Percentiles rank a stretch among this genome's conserved stretches.
Conservation (phyloP, 805 yeast species). For the Candida peoriensis region DNA sequence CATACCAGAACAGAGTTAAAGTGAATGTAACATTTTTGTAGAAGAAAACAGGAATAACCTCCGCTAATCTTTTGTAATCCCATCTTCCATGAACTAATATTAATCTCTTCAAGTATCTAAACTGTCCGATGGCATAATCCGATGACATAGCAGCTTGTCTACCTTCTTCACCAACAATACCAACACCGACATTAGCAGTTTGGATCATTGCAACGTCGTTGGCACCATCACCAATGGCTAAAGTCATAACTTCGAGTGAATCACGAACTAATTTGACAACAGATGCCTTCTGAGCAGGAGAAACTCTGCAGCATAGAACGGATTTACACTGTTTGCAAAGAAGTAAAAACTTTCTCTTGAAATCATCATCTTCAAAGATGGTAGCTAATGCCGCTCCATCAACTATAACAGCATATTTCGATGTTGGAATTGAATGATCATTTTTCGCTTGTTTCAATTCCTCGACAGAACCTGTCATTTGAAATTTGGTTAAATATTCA, state of each 20-base stretch:
- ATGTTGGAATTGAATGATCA: conserved; percentile 63
- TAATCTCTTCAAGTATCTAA: conserved; percentile 62
- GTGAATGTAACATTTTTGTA: conserved; percentile 76
- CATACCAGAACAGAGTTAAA: conserved; percentile 74
- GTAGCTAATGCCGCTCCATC: conserved; percentile 75
- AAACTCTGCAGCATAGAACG: conserved; percentile 81
- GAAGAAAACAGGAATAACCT: conserved; percentile 80
- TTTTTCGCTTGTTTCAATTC: conserved; percentile 51
- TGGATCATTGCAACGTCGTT: conserved; percentile 91
- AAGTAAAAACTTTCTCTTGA: conserved; percentile 52
- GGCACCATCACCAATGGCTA: conserved; percentile 87
- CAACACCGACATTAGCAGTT: conserved; percentile 83
- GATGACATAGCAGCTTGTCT: conserved; percentile 86
- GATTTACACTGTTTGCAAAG: conserved; percentile 78
- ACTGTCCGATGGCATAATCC: conserved; percentile 83
- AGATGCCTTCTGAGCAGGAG: conserved; percentile 85
- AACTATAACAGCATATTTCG: conserved; percentile 63
- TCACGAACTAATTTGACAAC: conserved; percentile 76
- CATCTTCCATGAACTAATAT: conserved; percentile 79
- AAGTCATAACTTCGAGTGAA: conserved; percentile 71
- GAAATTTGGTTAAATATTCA: conserved; percentile 41
- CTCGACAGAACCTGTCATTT: conserved; percentile 51
- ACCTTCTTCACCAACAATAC: conserved; percentile 91
- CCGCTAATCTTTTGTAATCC: conserved; percentile 78
- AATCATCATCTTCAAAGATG: conserved; percentile 41